These are phyloP conservation scores for Aspergillus arachidicola DNA, from an alignment of 2,329 filamentous ascomycete species.

Conservation along the genomic window DNA sequence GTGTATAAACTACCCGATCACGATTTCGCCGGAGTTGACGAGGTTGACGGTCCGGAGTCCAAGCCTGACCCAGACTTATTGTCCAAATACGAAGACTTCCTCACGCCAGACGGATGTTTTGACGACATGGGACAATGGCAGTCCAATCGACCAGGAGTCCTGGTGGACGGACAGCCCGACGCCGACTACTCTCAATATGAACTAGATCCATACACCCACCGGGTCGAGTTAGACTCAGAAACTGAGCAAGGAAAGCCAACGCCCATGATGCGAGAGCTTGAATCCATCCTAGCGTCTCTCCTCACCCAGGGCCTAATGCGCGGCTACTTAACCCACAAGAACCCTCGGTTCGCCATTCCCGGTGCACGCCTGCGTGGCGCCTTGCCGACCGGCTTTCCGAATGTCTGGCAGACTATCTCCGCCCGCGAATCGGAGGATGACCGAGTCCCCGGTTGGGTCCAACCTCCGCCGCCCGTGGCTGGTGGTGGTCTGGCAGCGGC, in stretches of 20 bases:
- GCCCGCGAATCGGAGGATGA: slow-evolving; percentile 62
- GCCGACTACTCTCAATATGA: slow-evolving; percentile 44
- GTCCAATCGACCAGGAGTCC: slow-evolving; percentile 24
- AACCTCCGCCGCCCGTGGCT: slow-evolving; percentile 28
- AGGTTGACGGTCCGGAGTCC: slow-evolving; percentile 9
- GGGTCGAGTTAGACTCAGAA: slow-evolving; percentile 17
- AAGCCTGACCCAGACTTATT: slow-evolving; percentile 19
- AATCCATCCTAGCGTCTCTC: slow-evolving; percentile 74
- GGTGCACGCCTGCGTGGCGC: slow-evolving; percentile 59
- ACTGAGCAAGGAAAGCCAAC: slow-evolving; percentile 27
- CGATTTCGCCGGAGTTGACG: slow-evolving; percentile 34
- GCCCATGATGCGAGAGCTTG: slow-evolving; percentile 65
- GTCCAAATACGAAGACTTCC: slow-evolving; percentile 39
- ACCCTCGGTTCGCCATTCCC: slow-evolving; percentile 77
- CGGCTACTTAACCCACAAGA: slow-evolving; percentile 79
- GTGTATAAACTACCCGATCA: slow-evolving; percentile 33
- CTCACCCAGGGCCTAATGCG: slow-evolving; percentile 79
- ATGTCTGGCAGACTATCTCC: slow-evolving; percentile 69
- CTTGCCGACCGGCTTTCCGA: slow-evolving; percentile 64
- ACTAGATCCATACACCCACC: slow-evolving; percentile 61
- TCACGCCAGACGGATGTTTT: slow-evolving; percentile 38
- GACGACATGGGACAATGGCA: slow-evolving; percentile 33
- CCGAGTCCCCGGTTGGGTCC: slow-evolving; percentile 77
- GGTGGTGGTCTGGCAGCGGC: slow-evolving; percentile 26
- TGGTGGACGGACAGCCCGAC: slow-evolving; percentile 33